Evolutionary conservation across 441 rosid genomes (phyloP).

Genomic region (Melastoma candidum): DNA sequence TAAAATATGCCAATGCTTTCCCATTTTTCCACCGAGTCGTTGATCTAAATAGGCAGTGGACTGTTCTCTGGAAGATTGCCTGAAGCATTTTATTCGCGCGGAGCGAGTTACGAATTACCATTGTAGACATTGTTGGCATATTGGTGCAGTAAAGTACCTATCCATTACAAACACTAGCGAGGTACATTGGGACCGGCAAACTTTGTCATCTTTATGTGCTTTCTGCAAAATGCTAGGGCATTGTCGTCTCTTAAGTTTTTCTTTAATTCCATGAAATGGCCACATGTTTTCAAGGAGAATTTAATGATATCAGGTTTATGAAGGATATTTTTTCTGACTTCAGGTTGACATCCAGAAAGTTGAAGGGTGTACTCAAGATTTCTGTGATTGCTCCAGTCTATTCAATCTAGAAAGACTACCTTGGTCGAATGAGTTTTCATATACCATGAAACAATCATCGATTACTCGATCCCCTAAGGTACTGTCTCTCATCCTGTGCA

Average conservation of each 20-base stretch:
- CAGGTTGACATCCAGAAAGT: constrained; percentile 49
- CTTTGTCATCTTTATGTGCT: neutral
- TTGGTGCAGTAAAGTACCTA: constrained; percentile 53
- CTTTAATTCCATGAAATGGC: too few relatives aligned
- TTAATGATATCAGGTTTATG: neutral
- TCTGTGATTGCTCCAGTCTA: constrained; percentile 45
- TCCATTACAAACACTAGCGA: constrained; percentile 30
- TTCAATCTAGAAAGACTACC: constrained; percentile 42
- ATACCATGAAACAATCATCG: constrained; percentile 42
- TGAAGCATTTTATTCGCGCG: constrained; percentile 47
- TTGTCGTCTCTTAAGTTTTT: too few relatives aligned
- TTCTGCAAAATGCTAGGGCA: neutral
- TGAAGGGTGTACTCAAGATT: constrained; percentile 44
- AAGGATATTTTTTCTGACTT: constrained; percentile 8
- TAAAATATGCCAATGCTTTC: constrained; percentile 8
- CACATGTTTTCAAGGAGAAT: too few relatives aligned
- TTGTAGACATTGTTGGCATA: constrained; percentile 81
- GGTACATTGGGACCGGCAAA: constrained; percentile 24
- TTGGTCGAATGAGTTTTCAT: constrained; percentile 63
- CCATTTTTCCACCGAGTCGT: neutral
- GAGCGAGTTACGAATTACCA: constrained; percentile 61
- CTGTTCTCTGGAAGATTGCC: constrained; percentile 59
- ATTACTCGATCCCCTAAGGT: constrained; percentile 79
- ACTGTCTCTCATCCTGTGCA: neutral
- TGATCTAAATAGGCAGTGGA: constrained; percentile 34